Conservation (phyloP, 2,329 filamentous ascomycete species). For the Beauveria rudraprayagi region DNA sequence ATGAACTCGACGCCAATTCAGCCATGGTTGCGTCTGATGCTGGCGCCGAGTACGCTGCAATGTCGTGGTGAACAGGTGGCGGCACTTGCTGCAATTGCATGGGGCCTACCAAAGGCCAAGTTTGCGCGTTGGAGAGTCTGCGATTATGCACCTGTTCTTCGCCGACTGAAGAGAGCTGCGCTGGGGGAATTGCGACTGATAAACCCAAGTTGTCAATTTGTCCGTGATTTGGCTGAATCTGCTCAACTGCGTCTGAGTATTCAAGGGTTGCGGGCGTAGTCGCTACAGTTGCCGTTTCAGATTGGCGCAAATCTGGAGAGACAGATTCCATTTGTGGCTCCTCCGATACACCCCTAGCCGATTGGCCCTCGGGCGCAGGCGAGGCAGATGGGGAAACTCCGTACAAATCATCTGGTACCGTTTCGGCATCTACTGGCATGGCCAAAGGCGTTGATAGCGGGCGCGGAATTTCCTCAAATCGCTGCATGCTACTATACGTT, state of each 20-base stretch:
- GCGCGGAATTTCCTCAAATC: constrained; percentile 19
- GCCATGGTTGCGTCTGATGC: not conserved
- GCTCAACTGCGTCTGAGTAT: constrained; percentile 17
- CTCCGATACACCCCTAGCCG: not conserved
- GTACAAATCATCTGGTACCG: constrained; percentile 35
- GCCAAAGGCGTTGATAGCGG: constrained; percentile 25
- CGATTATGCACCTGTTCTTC: constrained; percentile 9
- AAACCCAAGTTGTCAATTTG: constrained; percentile 15
- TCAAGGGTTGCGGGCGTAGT: constrained; percentile 13
- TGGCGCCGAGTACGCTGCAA: constrained; percentile 6
- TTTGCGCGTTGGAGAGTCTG: constrained; percentile 30
- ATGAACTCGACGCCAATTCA: not conserved
- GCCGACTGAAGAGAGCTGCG: constrained; percentile 14
- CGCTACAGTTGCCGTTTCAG: not conserved
- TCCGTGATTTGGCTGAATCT: constrained; percentile 14
- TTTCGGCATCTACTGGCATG: constrained; percentile 11
- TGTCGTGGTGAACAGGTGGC: not conserved
- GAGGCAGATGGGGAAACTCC: constrained; percentile 39
- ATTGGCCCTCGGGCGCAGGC: constrained; percentile 19
- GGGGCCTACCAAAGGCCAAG: constrained; percentile 37
- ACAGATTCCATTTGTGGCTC: not conserved
- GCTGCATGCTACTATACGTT: constrained; percentile 17
- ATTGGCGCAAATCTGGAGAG: not conserved
- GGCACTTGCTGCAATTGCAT: constrained; percentile 6
- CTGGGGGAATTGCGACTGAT: constrained; percentile 23